Evolutionary conservation across 2,329 filamentous ascomycete species (phyloP).

Genomic region (Exophiala aquamarina): DNA sequence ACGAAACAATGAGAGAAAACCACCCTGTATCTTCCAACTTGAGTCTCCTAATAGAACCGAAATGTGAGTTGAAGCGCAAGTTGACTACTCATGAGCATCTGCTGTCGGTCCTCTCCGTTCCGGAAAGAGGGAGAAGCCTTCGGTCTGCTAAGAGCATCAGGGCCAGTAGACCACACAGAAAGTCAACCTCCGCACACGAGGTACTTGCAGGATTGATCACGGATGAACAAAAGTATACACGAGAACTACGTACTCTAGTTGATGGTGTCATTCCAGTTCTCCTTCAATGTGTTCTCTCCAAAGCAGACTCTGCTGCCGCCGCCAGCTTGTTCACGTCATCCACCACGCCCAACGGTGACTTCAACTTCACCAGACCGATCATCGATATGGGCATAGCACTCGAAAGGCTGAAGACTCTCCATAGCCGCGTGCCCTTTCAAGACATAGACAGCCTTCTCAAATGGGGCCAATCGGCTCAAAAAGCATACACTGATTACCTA

Average conservation of each 20-base stretch:
- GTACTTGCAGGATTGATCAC: slow-evolving; percentile 76
- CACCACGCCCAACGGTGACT: slow-evolving; percentile 53
- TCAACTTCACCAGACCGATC: slow-evolving; percentile 77
- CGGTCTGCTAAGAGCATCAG: slow-evolving; percentile 77
- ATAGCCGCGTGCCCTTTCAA: slow-evolving; percentile 75
- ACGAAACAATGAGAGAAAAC: slow-evolving; percentile 46
- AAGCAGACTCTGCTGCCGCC: slow-evolving; percentile 63
- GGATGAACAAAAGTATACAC: slow-evolving; percentile 84
- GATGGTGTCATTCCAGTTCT: slow-evolving; percentile 94
- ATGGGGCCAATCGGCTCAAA: slow-evolving; percentile 78
- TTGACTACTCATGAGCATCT: slow-evolving; percentile 91
- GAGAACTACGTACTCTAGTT: slow-evolving; percentile 88
- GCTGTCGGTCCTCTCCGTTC: slow-evolving; percentile 81
- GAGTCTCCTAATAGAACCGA: slow-evolving; percentile 29
- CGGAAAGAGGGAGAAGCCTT: slow-evolving; percentile 64
- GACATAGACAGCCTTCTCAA: slow-evolving; percentile 70
- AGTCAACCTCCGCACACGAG: slow-evolving; percentile 66
- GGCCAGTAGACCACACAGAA: slow-evolving; percentile 57
- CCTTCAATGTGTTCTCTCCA: slow-evolving; percentile 76
- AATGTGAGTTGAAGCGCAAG: slow-evolving; percentile 62
- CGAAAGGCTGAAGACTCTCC: slow-evolving; percentile 76
- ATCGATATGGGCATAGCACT: slow-evolving; percentile 90
- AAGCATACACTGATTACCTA: slow-evolving; percentile 82
- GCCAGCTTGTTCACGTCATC: slow-evolving; percentile 67
- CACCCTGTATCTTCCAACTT: slow-evolving; percentile 31